These are phyloP conservation scores for Omphalea diandra DNA, from an alignment of 441 rosid species.

Conservation along the genomic window DNA sequence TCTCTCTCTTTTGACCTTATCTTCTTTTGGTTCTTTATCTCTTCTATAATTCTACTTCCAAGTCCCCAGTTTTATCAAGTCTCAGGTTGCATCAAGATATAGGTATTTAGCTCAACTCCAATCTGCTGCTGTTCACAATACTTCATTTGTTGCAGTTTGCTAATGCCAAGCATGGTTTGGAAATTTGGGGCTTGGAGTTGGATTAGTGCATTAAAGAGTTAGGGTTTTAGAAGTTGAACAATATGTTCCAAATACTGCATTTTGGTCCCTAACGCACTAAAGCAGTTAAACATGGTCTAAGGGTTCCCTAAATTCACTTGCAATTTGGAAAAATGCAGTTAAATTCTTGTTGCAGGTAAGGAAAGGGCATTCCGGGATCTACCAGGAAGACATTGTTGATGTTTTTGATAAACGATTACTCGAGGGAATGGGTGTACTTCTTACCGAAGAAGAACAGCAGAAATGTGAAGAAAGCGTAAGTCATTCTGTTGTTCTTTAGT, in stretches of 20 bases:
- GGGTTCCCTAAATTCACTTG: neutral
- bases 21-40: too few relatives aligned
- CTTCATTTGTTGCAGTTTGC: neutral
- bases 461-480: conserved; percentile 88
- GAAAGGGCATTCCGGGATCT: conserved; percentile 76
- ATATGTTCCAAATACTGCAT: too few relatives aligned
- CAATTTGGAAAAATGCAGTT: conserved; percentile 14
- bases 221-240: too few relatives aligned
- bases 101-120: neutral
- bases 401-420: conserved; percentile 95
- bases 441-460: conserved; percentile 95
- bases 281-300: conserved; percentile 17
- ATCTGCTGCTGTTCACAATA: too few relatives aligned
- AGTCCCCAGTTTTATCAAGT: neutral
- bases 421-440: conserved; percentile 99
- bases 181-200: too few relatives aligned
- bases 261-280: conserved; percentile 16
- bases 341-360: conserved; percentile 60
- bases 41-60: neutral
- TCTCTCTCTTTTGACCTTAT: too few relatives aligned
- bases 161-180: neutral
- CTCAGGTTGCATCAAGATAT: neutral
- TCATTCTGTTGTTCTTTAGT: conserved; percentile 21
- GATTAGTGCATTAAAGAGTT: too few relatives aligned
- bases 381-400: conserved; percentile 88